phyloP scores from a whole-genome alignment of 176 grass and related monocot species.

The Microstegium vimineum region DNA sequence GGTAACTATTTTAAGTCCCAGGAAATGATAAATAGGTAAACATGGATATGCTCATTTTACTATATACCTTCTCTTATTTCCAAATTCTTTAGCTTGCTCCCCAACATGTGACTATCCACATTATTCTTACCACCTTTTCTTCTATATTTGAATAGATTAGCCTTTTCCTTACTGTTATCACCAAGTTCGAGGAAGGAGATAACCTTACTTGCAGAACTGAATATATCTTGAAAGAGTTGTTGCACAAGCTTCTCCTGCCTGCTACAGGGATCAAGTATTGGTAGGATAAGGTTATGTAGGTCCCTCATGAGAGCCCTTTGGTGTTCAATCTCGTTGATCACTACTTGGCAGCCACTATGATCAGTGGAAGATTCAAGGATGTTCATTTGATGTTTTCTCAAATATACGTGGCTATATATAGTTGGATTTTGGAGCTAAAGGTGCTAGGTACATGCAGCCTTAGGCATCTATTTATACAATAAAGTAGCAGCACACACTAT shows the following conservation, averaged over 20 bases:
- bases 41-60: neutral
- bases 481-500: neutral
- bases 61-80: constrained; percentile 22
- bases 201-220: neutral
- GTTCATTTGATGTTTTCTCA: neutral
- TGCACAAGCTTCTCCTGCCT: neutral
- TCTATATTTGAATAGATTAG: neutral
- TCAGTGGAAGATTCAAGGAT: constrained; percentile 12
- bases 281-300: neutral
- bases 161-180: neutral
- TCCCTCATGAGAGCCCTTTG: neutral
- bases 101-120: neutral
- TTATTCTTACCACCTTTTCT: neutral
- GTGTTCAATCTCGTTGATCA: constrained; percentile 10
- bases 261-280: neutral
- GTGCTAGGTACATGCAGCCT: neutral
- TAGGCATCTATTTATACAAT: constrained; percentile 15
- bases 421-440: neutral
- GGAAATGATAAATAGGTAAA: neutral
- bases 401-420: neutral
- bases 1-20: neutral
- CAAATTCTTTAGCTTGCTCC: neutral
- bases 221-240: neutral
- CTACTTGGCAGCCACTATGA: neutral
- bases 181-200: constrained; percentile 13